Evolutionary conservation across 2,329 filamentous ascomycete genomes (phyloP).

Genomic region (Sordariomycetes sp.): DNA sequence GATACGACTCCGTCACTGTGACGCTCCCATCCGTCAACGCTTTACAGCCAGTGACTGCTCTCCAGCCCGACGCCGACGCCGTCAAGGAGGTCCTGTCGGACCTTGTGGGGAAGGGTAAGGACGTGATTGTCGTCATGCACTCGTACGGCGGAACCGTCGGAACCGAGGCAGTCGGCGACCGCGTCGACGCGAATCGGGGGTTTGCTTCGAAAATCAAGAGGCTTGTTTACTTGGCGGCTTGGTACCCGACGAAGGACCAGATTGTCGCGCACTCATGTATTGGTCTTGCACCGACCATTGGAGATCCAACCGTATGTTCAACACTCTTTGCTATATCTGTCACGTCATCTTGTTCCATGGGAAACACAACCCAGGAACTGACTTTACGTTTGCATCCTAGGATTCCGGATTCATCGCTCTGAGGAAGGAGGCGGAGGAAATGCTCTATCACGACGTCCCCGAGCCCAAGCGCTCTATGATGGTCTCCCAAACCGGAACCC

Average conservation of each 20-base stretch:
- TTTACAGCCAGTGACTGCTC: neutral
- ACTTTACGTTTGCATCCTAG: neutral
- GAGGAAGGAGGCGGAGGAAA: neutral
- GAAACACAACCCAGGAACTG: no score
- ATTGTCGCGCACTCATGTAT: neutral
- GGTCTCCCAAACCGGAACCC: neutral
- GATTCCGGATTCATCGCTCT: neutral
- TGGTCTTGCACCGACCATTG: neutral
- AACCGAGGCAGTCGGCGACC: conserved; percentile 5
- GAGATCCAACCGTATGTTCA: no score
- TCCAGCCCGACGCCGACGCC: conserved; percentile 1
- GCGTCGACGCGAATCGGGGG: neutral
- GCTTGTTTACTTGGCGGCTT: neutral
- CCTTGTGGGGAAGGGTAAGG: conserved; percentile 8
- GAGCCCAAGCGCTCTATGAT: neutral
- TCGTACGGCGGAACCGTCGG: conserved; percentile 11
- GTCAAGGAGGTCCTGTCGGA: neutral
- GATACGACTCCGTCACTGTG: conserved; percentile 5
- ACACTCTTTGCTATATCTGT: no score
- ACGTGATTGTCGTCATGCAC: conserved; percentile 11
- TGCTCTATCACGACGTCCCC: conserved; percentile 5
- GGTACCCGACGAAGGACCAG: neutral
- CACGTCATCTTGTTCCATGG: no score
- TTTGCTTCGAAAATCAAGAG: neutral
- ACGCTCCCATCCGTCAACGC: neutral